These are phyloP conservation scores for Ophiosphaerella narmari DNA, from an alignment of 2,329 filamentous ascomycete genomes.

Conservation along the genomic window DNA sequence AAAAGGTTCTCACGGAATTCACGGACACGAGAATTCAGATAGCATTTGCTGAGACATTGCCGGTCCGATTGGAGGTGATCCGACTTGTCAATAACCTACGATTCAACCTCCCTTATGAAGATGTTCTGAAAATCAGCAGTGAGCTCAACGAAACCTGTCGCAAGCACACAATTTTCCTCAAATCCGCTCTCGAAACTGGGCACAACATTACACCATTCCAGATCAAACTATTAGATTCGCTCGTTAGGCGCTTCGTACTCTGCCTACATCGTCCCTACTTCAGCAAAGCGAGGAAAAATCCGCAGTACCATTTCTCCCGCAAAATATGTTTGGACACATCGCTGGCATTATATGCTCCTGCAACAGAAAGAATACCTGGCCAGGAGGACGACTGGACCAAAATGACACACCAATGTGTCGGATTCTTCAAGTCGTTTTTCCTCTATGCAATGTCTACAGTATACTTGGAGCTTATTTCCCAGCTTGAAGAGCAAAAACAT, in stretches of 20 bases:
- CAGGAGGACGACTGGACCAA: constrained; percentile 30
- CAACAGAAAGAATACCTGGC: constrained; percentile 3
- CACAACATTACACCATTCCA: constrained; percentile 43
- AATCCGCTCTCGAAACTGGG: constrained; percentile 13
- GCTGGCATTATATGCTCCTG: constrained; percentile 23
- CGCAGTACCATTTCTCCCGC: constrained; percentile 56
- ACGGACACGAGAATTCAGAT: constrained; percentile 47
- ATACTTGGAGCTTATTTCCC: constrained; percentile 27
- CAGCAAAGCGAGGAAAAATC: constrained; percentile 49
- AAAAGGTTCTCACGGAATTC: constrained; percentile 27
- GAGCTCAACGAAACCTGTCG: constrained; percentile 33
- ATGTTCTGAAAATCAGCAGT: constrained; percentile 31
- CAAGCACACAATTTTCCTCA: constrained; percentile 16
- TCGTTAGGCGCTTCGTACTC: constrained; percentile 61
- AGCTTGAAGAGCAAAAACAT: constrained; percentile 24
- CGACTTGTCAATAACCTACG: constrained; percentile 40
- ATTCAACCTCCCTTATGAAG: constrained; percentile 35
- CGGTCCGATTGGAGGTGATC: constrained; percentile 42
- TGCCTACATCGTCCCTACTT: constrained; percentile 59
- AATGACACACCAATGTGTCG: constrained; percentile 22
- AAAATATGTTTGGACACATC: constrained; percentile 53
- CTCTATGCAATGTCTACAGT: constrained; percentile 29
- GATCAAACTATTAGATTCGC: constrained; percentile 57
- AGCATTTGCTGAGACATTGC: constrained; percentile 42
- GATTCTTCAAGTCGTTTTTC: constrained; percentile 31